phyloP scores from a whole-genome alignment of 805 yeast species.

The Starmerella stigmatis region DNA sequence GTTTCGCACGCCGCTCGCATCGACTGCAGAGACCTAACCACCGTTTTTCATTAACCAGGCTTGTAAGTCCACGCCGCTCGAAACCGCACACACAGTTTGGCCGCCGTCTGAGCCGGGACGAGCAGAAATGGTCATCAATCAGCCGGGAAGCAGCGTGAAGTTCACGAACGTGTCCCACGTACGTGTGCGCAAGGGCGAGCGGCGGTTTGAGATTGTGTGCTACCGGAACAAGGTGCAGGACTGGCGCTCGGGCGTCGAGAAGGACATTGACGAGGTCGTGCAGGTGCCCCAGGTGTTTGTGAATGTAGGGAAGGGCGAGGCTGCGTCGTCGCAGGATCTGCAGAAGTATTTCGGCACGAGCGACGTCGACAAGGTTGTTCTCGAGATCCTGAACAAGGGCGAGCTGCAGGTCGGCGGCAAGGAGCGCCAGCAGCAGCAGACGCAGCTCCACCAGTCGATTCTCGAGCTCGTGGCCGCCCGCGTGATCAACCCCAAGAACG shows the following conservation, averaged over 20 bases:
- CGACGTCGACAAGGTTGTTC: constrained; percentile 60
- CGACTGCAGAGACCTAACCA: too few relatives aligned
- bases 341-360: constrained; percentile 63
- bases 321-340: constrained; percentile 79
- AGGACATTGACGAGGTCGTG: constrained; percentile 87
- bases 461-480: constrained; percentile 75
- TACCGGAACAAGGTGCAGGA: constrained; percentile 96
- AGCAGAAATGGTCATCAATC: constrained; percentile 30
- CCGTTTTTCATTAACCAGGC: too few relatives aligned
- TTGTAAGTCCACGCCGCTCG: too few relatives aligned
- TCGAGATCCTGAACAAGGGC: constrained; percentile 78
- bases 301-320: constrained; percentile 89
- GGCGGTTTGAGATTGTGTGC: constrained; percentile 90
- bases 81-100: neutral
- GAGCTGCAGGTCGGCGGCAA: constrained; percentile 91
- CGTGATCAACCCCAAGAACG: constrained; percentile 81
- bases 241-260: constrained; percentile 78
- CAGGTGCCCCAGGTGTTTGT: constrained; percentile 91
- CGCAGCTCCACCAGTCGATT: constrained; percentile 70
- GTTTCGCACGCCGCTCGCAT: too few relatives aligned
- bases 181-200: constrained; percentile 76
- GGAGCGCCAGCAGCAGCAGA: constrained; percentile 68
- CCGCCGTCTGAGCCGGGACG: neutral
- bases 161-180: constrained; percentile 92
- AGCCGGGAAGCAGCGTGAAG: constrained; percentile 80